Percentiles rank a stretch among this genome's conserved stretches.
These are phyloP conservation scores for Solanum medicagineum DNA, from an alignment of 257 asterid genomes.

Conservation along the genomic window DNA sequence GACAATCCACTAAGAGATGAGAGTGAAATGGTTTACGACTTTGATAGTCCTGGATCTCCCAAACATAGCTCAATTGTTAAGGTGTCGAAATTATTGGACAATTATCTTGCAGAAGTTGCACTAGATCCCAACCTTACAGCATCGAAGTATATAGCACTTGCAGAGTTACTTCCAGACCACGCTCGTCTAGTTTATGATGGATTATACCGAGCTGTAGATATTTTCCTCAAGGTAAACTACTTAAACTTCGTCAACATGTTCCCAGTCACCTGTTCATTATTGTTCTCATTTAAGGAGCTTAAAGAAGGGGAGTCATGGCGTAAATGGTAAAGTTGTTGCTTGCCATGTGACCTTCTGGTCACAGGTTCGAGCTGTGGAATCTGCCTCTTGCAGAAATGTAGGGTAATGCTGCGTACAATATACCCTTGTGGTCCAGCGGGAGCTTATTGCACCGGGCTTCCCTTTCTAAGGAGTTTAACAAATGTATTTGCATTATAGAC, in stretches of 20 bases:
- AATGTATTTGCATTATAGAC: neutral
- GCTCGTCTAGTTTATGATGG: constrained; percentile 77
- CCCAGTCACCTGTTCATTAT: neutral
- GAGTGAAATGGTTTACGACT: constrained; percentile 58
- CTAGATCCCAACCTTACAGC: constrained; percentile 59
- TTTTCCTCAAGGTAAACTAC: constrained; percentile 79
- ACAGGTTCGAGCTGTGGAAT: neutral
- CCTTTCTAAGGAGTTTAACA: neutral
- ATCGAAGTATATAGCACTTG: constrained; percentile 52
- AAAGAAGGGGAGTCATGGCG: neutral
- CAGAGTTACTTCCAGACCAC: constrained; percentile 83
- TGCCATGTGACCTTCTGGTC: neutral
- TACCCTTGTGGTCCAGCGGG: neutral
- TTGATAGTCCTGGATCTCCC: constrained; percentile 85
- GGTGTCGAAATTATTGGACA: constrained; percentile 74
- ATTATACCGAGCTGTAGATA: constrained; percentile 76
- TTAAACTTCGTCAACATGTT: neutral
- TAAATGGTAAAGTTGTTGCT: neutral
- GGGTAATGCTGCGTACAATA: neutral
- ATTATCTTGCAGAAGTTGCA: constrained; percentile 76
- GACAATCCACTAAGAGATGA: constrained; percentile 51
- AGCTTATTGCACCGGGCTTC: neutral
- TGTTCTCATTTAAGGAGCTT: neutral
- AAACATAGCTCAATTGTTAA: constrained; percentile 82
- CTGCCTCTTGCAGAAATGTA: neutral